Percentiles rank a stretch among this genome's conserved stretches.
These are phyloP conservation scores for Rhodamnia argentea DNA, from an alignment of 345 rosid species.

Conservation along the genomic window DNA sequence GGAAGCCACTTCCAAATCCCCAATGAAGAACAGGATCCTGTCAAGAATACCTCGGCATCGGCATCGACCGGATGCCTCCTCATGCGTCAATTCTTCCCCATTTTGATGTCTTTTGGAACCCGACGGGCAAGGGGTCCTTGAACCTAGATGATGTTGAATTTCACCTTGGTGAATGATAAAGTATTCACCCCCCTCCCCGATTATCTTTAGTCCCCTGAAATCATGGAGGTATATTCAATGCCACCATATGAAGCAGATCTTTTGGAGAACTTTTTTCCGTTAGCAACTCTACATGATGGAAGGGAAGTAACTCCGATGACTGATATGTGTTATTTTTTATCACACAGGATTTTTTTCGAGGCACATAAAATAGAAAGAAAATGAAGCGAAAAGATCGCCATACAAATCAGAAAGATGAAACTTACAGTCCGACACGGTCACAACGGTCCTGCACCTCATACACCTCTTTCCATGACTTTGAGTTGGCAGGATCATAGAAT, in stretches of 20 bases:
- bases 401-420: background rate
- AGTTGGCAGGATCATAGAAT: conserved; percentile 21
- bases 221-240: background rate
- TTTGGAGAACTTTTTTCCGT: background rate
- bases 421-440: conserved; percentile 52
- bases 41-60: conserved; percentile 22
- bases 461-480: conserved; percentile 42
- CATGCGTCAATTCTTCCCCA: background rate
- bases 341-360: background rate
- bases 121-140: background rate
- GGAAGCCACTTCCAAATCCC: conserved; percentile 49
- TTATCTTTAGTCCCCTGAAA: conserved; percentile 48
- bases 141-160: conserved; percentile 43
- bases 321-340: background rate
- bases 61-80: conserved; percentile 5
- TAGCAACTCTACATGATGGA: background rate
- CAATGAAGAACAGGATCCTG: conserved; percentile 41
- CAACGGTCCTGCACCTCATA: conserved; percentile 50
- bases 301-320: background rate
- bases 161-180: conserved; percentile 46
- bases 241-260: background rate
- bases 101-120: background rate
- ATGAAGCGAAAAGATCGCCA: background rate
- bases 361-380: background rate
- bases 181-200: conserved; percentile 43